Conservation (phyloP, 495 filamentous ascomycete genomes). For the Aspergillus nidulans region DNA sequence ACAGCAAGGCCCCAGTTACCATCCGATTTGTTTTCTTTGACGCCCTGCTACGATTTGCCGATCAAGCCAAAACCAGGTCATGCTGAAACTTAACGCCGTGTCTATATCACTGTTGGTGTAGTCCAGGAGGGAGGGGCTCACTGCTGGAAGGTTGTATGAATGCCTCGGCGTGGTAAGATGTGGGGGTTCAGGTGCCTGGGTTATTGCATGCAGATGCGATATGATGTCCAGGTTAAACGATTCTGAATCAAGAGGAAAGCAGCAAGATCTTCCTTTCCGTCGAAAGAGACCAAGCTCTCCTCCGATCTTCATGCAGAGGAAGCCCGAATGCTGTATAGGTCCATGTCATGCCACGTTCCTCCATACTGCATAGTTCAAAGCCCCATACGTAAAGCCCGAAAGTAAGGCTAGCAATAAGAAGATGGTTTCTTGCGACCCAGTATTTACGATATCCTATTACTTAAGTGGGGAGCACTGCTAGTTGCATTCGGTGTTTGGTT, state of each 20-base stretch:
- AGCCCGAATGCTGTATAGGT: not conserved
- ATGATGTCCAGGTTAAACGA: not conserved
- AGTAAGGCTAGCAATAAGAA: slow-evolving; percentile 12
- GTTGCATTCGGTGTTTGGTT: not conserved
- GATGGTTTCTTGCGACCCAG: not conserved
- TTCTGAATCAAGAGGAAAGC: not conserved
- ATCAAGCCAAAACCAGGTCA: not conserved
- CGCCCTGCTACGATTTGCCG: not conserved
- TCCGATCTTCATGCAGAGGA: slow-evolving; percentile 1
- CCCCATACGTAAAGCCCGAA: not conserved
- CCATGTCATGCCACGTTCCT: slow-evolving; percentile 3
- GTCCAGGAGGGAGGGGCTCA: not conserved
- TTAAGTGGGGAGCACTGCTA: not conserved
- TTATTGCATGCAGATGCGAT: not conserved
- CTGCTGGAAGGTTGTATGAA: not conserved
- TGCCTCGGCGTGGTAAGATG: not conserved
- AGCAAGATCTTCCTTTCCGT: not conserved
- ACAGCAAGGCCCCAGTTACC: not conserved
- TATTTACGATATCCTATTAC: slow-evolving; percentile 1
- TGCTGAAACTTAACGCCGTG: not conserved
- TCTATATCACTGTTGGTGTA: not conserved
- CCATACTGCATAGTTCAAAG: not conserved
- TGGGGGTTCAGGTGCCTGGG: not conserved
- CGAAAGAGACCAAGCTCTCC: not conserved
- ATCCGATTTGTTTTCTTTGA: slow-evolving; percentile 7